Evolutionary conservation across 2,329 filamentous ascomycete genomes (phyloP), one percentile per base, ranked within the genome.

Genomic region (Exophiala sideris): DNA sequence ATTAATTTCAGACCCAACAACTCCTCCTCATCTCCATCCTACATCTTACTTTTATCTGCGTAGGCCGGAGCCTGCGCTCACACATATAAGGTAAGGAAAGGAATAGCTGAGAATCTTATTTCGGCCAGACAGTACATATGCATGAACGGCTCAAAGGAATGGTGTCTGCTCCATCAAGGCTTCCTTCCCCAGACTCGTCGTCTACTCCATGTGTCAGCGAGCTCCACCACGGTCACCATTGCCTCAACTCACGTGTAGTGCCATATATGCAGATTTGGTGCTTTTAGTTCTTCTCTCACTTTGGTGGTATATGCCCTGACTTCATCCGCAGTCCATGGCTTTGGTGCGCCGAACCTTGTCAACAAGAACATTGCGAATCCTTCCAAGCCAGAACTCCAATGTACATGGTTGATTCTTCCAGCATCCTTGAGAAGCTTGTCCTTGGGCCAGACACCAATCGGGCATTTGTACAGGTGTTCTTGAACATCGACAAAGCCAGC

Each of bases 401-500:
- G 65, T 2, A 54, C 58, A 29, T 61, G 54, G 41, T 63, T 63
- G 34, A 61, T 54, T 5, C 50, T 34, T 20, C 79, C 79, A 12
- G 80, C 67, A 45, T 73, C 65, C 52, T 74, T 78, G 39, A 75
- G 63, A n/a, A 71, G 68, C 6, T 71, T 68, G 50, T 81, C 76
- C 46, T 68, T 70, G 1, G 77, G 73, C 79, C 79, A 81, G 3
- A 70, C 65, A 47, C 79, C 79, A 36, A 76, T 70, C 1, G 79
- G 78, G 5, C 84, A 70, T 65, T 80, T 82, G 60, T 73, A 74
- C 9, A 78, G 62, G 21, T 73, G 71, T 58, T 81, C 76, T 45
- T 78, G 69, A 9, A 85, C 54, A 35, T 66, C 61, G 12, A 45
- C 51, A 48, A 65, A 67, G 4, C 65, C 65, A 9, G 62, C 63